Evolutionary conservation across 2,329 filamentous ascomycete genomes (phyloP).

Genomic region (Aspergillus clavatus): DNA sequence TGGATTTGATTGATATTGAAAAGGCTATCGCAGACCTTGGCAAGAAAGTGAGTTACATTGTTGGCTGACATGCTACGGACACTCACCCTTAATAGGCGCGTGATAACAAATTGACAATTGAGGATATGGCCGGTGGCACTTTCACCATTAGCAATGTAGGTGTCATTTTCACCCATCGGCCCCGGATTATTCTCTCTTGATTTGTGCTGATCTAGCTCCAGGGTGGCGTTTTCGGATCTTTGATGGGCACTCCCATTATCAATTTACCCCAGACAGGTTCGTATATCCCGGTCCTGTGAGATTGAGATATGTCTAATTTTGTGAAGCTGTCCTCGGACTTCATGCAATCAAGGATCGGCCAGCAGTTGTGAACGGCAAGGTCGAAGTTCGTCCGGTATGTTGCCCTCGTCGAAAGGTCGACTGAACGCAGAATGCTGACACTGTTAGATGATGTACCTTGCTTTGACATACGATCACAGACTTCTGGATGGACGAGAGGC

Average conservation of each 20-base stretch:
- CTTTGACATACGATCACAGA: constrained; percentile 95
- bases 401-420: neutral
- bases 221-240: constrained; percentile 89
- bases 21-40: constrained; percentile 87
- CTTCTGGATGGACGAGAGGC: constrained; percentile 92
- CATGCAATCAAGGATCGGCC: constrained; percentile 96
- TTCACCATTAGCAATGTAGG: constrained; percentile 91
- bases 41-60: constrained; percentile 65
- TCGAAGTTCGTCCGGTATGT: constrained; percentile 76
- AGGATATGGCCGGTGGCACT: constrained; percentile 97
- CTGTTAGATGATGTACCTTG: constrained; percentile 89
- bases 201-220: constrained; percentile 19
- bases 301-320: constrained; percentile 16
- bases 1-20: constrained; percentile 88
- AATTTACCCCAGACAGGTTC: constrained; percentile 82
- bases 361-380: constrained; percentile 83
- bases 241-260: constrained; percentile 98
- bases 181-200: too few relatives aligned
- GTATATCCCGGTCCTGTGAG: constrained; percentile 8
- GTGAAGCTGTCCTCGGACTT: constrained; percentile 70
- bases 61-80: constrained; percentile 9
- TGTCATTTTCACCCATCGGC: too few relatives aligned
- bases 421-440: constrained; percentile 9
- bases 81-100: constrained; percentile 60
- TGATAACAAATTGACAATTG: constrained; percentile 93